Conservation (phyloP, 768 basidiomycete species). For the Tulasnella sp. region DNA sequence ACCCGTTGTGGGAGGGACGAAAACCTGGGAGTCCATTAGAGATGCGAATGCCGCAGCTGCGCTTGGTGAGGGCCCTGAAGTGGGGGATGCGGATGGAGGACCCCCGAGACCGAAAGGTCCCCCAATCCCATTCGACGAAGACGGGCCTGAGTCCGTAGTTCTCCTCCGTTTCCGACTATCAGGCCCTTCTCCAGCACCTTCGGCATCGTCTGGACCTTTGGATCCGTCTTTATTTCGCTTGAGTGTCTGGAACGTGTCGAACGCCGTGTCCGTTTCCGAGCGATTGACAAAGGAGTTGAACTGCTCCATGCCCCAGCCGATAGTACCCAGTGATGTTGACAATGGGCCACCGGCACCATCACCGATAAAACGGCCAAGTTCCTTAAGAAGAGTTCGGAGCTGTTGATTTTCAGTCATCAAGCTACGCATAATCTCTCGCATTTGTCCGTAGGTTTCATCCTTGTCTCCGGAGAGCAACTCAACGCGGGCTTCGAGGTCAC, state of each 20-base stretch:
- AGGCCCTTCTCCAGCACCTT: conserved; percentile 21
- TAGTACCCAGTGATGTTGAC: conserved; percentile 50
- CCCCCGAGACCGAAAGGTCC: neutral
- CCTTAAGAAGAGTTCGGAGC: conserved; percentile 76
- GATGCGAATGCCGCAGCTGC: neutral
- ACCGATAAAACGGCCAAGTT: conserved; percentile 78
- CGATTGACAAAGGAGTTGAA: conserved; percentile 83
- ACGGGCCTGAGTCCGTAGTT: neutral
- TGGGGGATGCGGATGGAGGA: neutral
- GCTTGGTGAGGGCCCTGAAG: neutral
- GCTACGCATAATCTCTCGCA: conserved; percentile 79
- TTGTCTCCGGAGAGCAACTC: conserved; percentile 91
- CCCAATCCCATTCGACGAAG: conserved; percentile 20
- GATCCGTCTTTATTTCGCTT: conserved; percentile 49
- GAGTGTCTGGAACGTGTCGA: conserved; percentile 81
- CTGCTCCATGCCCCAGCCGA: conserved; percentile 76
- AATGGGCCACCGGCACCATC: conserved; percentile 81
- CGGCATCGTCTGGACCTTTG: conserved; percentile 7
- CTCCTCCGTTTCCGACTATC: conserved; percentile 32
- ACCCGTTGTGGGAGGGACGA: neutral
- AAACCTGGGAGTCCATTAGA: conserved; percentile 7
- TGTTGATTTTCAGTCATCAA: conserved; percentile 89
- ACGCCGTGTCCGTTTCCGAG: conserved; percentile 90
- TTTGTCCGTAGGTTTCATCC: conserved; percentile 83
- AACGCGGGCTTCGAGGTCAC: conserved; percentile 93